Evolutionary conservation across 176 grass and related monocot species (phyloP).

Genomic region (Oryza coarctata): DNA sequence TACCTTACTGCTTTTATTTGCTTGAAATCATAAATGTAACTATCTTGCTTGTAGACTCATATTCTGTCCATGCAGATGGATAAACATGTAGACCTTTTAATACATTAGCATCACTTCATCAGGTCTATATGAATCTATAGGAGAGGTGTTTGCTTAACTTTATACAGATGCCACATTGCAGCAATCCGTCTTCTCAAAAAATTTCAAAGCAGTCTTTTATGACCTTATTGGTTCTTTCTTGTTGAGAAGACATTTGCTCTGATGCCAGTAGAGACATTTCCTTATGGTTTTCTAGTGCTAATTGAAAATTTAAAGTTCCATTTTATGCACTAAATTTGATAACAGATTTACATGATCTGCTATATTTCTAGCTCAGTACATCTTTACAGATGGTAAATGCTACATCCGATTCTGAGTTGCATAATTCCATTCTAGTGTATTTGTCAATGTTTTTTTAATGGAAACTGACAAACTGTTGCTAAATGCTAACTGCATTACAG

Average conservation of each 20-base stretch:
- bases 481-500: conserved; percentile 46
- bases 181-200: neutral
- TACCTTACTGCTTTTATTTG: neutral
- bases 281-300: neutral
- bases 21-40: neutral
- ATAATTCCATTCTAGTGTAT: conserved; percentile 19
- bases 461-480: conserved; percentile 24
- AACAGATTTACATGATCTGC: conserved; percentile 20
- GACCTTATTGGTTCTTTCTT: neutral
- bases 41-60: conserved; percentile 23
- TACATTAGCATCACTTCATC: neutral
- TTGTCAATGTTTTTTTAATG: conserved; percentile 13
- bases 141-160: neutral
- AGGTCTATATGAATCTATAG: conserved; percentile 4
- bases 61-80: neutral
- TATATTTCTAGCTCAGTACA: conserved; percentile 12
- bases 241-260: neutral
- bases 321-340: neutral
- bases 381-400: neutral
- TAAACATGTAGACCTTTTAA: conserved; percentile 10
- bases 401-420: neutral
- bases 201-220: neutral
- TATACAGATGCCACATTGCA: neutral
- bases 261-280: neutral
- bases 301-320: neutral